Conservation (phyloP, 106 monocot species). For the Allium sativum region DNA sequence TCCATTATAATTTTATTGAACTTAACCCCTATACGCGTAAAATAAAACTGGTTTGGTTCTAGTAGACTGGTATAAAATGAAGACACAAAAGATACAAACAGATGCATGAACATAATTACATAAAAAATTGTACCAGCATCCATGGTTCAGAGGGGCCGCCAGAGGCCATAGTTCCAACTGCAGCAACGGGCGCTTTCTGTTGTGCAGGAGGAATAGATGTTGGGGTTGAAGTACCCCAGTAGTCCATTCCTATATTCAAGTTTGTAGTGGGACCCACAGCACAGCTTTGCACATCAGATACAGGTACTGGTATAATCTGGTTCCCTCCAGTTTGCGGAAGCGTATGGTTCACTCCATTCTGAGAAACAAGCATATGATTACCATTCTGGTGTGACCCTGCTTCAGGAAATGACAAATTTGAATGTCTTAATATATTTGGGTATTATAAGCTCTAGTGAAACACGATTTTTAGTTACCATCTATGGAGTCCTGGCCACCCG, state of each 20-base stretch:
- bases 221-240: conserved; percentile 44
- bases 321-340: conserved; percentile 28
- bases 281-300: conserved; percentile 17
- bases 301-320: conserved; percentile 35
- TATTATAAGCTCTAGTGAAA: not conserved
- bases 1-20: too few relatives aligned
- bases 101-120: too few relatives aligned
- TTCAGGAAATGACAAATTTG: conserved; percentile 5
- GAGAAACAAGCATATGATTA: conserved; percentile 21
- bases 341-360: conserved; percentile 37
- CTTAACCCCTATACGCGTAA: not conserved
- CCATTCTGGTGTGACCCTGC: conserved; percentile 39
- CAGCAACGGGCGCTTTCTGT: conserved; percentile 14
- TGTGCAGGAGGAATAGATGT: conserved; percentile 26
- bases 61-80: not conserved
- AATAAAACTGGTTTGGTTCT: not conserved
- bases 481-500: conserved; percentile 35
- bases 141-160: conserved; percentile 24
- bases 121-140: conserved; percentile 15
- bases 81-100: not conserved
- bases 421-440: conserved; percentile 4
- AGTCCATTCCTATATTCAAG: conserved; percentile 82
- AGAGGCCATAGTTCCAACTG: conserved; percentile 34
- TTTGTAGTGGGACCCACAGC: conserved; percentile 54
- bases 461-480: conserved; percentile 29